Evolutionary conservation across 371 early-diverging fungal genomes (phyloP), one percentile per base, ranked within the genome.

Genomic region (Mortierella sp.): DNA sequence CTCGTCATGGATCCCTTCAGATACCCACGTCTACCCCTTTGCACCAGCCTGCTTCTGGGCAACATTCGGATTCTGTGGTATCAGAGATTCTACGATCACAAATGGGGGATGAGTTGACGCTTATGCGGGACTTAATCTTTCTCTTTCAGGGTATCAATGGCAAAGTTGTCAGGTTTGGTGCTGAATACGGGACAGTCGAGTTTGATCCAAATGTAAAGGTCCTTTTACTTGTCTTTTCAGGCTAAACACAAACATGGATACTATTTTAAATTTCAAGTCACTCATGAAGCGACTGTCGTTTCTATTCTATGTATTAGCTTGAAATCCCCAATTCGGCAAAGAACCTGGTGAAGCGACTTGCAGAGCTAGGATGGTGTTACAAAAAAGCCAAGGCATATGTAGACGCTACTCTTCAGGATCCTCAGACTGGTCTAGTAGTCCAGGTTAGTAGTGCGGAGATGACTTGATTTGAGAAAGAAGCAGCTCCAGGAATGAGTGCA

Each of bases 91-190:
- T 37, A 5, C 37, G 37, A 9, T 37, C 37, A 37, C 74, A 84
- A 59, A 84, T 85, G n/a, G 83, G 91, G 5, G 72, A 87, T 15
- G 97, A 97, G 75, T 74, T 87, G 1, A 85, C 84, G 0, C 75
- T 97, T 28, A 75, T 98, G 46, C 88, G 92, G 2, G 99, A 98
- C 62, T 79, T 97, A 58, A 86, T 98, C 7, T 98, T 88, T 76
- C 86, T 97, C 16, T 92, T 97, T 77, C 99, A 97, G 79, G 99
- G 96, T 2, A 93, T 98, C 56, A 94, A 97, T 83, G 98, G 98
- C 45, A 87, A 87, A 60, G 91, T 89, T 68, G 86, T 97, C 28
- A 87, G 86, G 65, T 95, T 86, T 66, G 88, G 92, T 62, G 21
- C 67, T 7, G 69, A 68, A 2, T 66, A 74, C 15, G 77, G 84